A percentile compares a stretch with the other conserved stretches of the same genome.
phyloP scores from a whole-genome alignment of 305 asterid genomes.

The Fraxinus ornus region DNA sequence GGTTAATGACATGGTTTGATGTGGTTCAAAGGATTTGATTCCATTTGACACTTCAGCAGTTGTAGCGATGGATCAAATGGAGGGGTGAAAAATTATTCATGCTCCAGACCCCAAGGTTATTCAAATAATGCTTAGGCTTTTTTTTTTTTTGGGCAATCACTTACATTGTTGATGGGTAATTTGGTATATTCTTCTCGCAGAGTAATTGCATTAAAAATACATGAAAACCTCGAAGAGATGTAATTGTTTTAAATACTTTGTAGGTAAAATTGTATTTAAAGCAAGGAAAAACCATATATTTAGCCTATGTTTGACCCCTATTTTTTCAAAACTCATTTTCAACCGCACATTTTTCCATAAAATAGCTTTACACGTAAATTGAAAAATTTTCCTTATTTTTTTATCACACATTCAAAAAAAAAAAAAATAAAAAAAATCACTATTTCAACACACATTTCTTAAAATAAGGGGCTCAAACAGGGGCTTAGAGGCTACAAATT shows the following conservation, averaged over 20 bases:
- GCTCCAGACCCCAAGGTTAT: not conserved
- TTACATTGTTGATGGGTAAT: not conserved
- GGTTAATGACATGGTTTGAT: not conserved
- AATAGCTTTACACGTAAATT: too few species aligned
- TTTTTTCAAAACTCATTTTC: too few species aligned
- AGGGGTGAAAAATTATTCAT: not conserved
- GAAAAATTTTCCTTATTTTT: too few species aligned
- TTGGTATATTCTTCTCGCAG: not conserved
- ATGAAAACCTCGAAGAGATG: not conserved
- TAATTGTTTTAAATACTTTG: not conserved
- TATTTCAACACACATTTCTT: too few species aligned
- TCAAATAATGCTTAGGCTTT: not conserved
- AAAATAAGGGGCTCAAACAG: too few species aligned
- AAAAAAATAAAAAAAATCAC: too few species aligned
- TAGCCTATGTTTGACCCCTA: too few species aligned
- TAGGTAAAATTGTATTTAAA: not conserved
- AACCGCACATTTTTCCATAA: too few species aligned
- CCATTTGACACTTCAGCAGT: not conserved
- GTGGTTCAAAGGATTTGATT: not conserved
- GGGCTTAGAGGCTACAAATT: too few species aligned
- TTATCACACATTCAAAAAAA: too few species aligned
- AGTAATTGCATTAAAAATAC: not conserved
- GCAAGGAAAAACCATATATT: not conserved
- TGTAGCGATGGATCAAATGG: not conserved
- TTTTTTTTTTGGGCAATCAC: not conserved